A percentile compares a stretch with the other conserved stretches of the same genome.
Evolutionary conservation across 176 grass and related monocot species (phyloP).

Genomic region (Lolium multiflorum): DNA sequence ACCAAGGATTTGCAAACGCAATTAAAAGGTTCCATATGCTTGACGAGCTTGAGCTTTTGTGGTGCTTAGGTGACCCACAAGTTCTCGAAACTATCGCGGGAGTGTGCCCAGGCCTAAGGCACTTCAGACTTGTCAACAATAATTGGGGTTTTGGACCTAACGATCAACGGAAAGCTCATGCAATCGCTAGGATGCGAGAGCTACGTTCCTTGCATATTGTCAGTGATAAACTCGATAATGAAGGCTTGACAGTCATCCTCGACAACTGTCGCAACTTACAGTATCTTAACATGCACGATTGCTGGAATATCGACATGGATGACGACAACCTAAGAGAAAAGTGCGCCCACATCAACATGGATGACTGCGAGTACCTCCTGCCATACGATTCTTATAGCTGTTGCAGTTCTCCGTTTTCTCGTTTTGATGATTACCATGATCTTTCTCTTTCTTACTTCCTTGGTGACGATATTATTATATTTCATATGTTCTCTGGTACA

Average conservation of each 20-base stretch:
- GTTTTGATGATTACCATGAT: neutral
- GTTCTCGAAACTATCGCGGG: neutral
- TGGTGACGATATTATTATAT: neutral
- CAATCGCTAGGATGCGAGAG: neutral
- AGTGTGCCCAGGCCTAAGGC: neutral
- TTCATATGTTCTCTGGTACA: no score
- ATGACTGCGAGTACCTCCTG: neutral
- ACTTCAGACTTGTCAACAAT: neutral
- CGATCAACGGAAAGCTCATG: neutral
- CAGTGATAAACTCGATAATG: neutral
- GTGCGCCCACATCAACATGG: neutral
- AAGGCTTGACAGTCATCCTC: neutral
- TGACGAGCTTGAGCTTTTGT: neutral
- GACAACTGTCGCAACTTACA: neutral
- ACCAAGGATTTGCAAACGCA: neutral
- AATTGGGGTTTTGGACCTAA: neutral
- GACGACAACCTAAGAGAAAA: neutral
- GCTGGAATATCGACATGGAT: neutral
- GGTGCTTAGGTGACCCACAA: neutral
- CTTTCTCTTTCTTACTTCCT: neutral
- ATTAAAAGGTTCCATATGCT: neutral
- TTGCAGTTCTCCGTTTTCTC: neutral
- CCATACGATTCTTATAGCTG: neutral
- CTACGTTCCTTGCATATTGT: slow-evolving; percentile 26
- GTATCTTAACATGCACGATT: neutral